A percentile compares a stretch with the other conserved stretches of the same genome.
phyloP scores from a whole-genome alignment of 805 yeast species.

The Yarrowia keelungensis region DNA sequence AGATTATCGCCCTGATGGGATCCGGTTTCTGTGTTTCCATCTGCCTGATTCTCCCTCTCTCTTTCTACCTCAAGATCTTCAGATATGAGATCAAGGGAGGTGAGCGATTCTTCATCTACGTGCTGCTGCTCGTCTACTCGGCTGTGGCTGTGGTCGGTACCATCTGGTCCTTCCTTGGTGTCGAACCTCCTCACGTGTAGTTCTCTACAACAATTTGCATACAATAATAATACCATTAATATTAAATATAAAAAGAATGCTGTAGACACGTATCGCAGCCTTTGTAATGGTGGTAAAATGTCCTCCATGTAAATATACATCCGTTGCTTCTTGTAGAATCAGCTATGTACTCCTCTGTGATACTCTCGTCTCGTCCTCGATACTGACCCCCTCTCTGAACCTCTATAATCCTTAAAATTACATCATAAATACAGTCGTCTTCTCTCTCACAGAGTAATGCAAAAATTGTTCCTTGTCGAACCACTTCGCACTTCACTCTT shows the following conservation, averaged over 20 bases:
- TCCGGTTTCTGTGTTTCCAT: conserved; percentile 79
- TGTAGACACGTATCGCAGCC: too few relatives aligned
- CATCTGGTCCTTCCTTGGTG: conserved; percentile 31
- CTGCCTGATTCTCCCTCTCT: conserved; percentile 78
- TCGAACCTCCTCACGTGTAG: conserved; percentile 30
- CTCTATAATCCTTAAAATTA: conserved; percentile 3
- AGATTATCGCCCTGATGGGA: conserved; percentile 80
- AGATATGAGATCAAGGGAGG: conserved; percentile 52
- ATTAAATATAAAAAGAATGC: neutral
- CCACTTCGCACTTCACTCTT: conserved; percentile 67
- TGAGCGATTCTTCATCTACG: conserved; percentile 54
- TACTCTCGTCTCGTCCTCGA: too few relatives aligned
- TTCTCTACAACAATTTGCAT: conserved; percentile 8
- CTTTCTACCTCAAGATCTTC: conserved; percentile 70
- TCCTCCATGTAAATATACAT: too few relatives aligned
- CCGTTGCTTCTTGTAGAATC: too few relatives aligned
- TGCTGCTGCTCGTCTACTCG: conserved; percentile 56
- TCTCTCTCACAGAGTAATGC: conserved; percentile 52
- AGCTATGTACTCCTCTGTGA: too few relatives aligned
- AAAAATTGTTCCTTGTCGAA: conserved; percentile 70
- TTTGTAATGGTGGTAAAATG: too few relatives aligned
- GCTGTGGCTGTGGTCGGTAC: conserved; percentile 66
- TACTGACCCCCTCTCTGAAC: too few relatives aligned
- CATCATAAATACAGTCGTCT: conserved; percentile 17
- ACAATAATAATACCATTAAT: neutral